Evolutionary conservation across 1,139 yeast genomes (phyloP), one percentile per base, ranked within the genome.

Genomic region (Zygosaccharomyces sapae): DNA sequence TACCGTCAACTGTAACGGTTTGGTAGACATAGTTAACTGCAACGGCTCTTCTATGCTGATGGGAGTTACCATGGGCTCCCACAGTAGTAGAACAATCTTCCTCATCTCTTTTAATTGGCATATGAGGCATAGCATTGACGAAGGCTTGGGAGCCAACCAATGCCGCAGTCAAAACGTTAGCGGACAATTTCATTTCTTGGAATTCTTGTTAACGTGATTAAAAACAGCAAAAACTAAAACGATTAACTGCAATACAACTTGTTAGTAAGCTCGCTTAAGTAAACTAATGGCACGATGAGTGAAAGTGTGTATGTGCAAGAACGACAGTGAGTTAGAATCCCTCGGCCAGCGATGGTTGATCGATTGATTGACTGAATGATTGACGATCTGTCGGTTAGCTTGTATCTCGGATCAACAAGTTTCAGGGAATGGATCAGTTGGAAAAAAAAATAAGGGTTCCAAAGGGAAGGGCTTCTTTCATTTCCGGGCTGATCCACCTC

Each of bases 11-110:
- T 49, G 83, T 76, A 52, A 82, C 80, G 38, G 89, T 83, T 58
- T 81, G 83, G 68, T 86, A 86, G 51, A 85, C 90, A 67, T 83
- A 82, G 67, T 86, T 87, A 59, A 85, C 80, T 49, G 86, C 95
- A 55, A 83, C 80, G 44, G 86, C 86, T 71, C 89, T 79, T 71
- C 81, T 81, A 59, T 76, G 79, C 67, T 82, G 85, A 70, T 85
- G 94, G 30, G 52, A 50, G 18, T 51, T 51, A 34, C 50, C 50
- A 18, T 51, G 50, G 33, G 49, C 49, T 7, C 20, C 40, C 12
- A 53, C 51, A 16, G 66, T 59, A 38, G 66, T 57, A 25, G 61
- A 52, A 46, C 66, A 62, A 34, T 57, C 65, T 34, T 59, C 63
- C 31, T 37, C 40, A 37, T 54, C 63, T 33, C 57, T 56, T 41